phyloP scores from a whole-genome alignment of 2,329 filamentous ascomycete genomes.

The Talaromyces rugulosus region DNA sequence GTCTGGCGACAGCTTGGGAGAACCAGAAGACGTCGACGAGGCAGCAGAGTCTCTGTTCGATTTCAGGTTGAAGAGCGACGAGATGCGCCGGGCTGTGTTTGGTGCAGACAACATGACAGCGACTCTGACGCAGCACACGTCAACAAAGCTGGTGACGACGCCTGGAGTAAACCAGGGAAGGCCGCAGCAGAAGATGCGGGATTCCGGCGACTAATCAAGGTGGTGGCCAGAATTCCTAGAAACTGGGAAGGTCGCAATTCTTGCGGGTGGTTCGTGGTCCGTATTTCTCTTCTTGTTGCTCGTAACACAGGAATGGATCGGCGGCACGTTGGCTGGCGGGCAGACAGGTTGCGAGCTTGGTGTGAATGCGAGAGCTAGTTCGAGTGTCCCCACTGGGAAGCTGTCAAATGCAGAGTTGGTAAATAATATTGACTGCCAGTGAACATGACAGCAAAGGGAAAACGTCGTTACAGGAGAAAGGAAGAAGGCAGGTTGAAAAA shows the following conservation, averaged over 20 bases:
- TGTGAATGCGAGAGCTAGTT: not conserved
- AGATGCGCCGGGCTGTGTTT: constrained; percentile 43
- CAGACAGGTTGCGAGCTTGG: not conserved
- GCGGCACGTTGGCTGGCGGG: constrained; percentile 5
- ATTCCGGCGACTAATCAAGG: not conserved
- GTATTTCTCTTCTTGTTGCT: not conserved
- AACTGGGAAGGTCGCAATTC: constrained; percentile 2
- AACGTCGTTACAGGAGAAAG: not conserved
- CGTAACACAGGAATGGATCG: constrained; percentile 15
- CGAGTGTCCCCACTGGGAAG: not conserved
- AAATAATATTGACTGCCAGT: not conserved
- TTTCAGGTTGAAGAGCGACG: constrained; percentile 42
- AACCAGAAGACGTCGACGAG: constrained; percentile 22
- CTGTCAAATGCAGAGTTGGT: not conserved
- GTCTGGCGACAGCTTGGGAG: constrained; percentile 20
- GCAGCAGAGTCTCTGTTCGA: constrained; percentile 28
- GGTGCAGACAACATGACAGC: constrained; percentile 36
- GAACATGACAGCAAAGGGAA: not conserved
- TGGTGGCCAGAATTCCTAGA: constrained; percentile 1
- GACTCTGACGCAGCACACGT: not conserved
- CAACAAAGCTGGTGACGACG: not conserved
- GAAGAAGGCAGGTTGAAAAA: not conserved
- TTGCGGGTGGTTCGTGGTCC: constrained; percentile 5
- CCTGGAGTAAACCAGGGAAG: not conserved
- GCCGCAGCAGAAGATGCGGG: not conserved